Conservation (phyloP, 108 stramenopile genomes). For the Pseudonitzschia multiseries region DNA sequence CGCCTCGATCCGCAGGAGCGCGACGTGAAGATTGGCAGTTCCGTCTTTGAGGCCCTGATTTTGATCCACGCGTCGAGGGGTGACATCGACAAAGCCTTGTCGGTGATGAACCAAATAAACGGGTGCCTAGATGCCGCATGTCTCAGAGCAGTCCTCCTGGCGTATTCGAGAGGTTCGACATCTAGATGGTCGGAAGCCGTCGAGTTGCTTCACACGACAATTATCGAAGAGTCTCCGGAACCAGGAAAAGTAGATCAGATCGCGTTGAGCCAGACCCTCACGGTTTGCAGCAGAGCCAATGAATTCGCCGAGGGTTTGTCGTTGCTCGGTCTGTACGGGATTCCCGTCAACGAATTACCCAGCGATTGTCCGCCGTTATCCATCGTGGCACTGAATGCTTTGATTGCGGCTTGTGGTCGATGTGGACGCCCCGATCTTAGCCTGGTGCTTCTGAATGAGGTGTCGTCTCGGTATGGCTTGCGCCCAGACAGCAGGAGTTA, state of each 20-base stretch:
- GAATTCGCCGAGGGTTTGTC: conserved; percentile 61
- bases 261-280: conserved; percentile 50
- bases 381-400: conserved; percentile 51
- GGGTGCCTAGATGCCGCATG: conserved; percentile 53
- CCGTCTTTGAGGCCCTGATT: conserved; percentile 57
- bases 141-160: conserved; percentile 60
- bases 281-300: conserved; percentile 49
- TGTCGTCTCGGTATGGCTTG: conserved; percentile 39
- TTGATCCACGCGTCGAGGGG: conserved; percentile 41
- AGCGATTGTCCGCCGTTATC: conserved; percentile 20
- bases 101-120: conserved; percentile 43
- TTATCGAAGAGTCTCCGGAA: conserved; percentile 36
- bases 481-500: conserved; percentile 52
- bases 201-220: conserved; percentile 53
- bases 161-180: conserved; percentile 39
- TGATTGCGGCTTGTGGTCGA: conserved; percentile 68
- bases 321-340: conserved; percentile 61
- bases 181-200: conserved; percentile 60
- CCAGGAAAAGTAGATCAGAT: conserved; percentile 50
- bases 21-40: conserved; percentile 33
- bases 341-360: conserved; percentile 16
- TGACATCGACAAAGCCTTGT: conserved; percentile 41
- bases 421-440: conserved; percentile 62
- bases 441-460: conserved; percentile 58
- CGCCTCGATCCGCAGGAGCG: conserved; percentile 16